A percentile compares a stretch with the other conserved stretches of the same genome.
Conservation (phyloP, 2,329 filamentous ascomycete species). For the Tolypocladium ovalisporum region DNA sequence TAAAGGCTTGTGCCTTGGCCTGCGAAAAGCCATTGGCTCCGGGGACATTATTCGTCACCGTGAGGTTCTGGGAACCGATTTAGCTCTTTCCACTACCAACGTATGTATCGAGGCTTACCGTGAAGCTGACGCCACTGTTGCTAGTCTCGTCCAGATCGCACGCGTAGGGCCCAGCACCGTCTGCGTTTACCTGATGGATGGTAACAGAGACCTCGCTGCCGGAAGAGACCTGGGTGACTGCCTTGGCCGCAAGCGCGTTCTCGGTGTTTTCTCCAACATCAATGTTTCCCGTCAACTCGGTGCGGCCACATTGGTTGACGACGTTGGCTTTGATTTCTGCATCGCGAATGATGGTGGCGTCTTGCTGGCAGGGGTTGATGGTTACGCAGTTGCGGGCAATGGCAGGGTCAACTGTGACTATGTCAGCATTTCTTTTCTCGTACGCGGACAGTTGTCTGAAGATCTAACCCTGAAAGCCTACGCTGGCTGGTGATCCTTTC, state of each 20-base stretch:
- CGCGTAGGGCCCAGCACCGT: slow-evolving; percentile 31
- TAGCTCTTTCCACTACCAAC: neutral
- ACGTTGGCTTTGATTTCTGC: slow-evolving; percentile 39
- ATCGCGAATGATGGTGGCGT: slow-evolving; percentile 52
- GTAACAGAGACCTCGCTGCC: slow-evolving; percentile 26
- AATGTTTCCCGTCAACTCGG: slow-evolving; percentile 49
- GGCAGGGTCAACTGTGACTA: slow-evolving; percentile 31
- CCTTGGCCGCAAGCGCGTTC: slow-evolving; percentile 31
- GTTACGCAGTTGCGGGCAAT: slow-evolving; percentile 52
- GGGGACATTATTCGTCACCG: slow-evolving; percentile 48
- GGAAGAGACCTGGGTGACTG: slow-evolving; percentile 37
- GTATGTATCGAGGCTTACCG: neutral
- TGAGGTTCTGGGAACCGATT: slow-evolving; percentile 20
- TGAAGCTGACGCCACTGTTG: slow-evolving; percentile 19
- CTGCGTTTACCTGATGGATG: slow-evolving; percentile 7
- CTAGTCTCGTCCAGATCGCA: slow-evolving; percentile 42
- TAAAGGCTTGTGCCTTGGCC: slow-evolving; percentile 43
- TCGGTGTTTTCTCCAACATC: slow-evolving; percentile 47
- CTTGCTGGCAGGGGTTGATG: slow-evolving; percentile 56
- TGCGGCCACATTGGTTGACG: slow-evolving; percentile 52
- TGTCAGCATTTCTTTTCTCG: neutral
- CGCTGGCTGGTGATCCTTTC: slow-evolving; percentile 31
- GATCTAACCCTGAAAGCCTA: slow-evolving; percentile 36
- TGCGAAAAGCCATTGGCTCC: slow-evolving; percentile 47
- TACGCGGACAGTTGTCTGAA: slow-evolving; percentile 1